A percentile compares a stretch with the other conserved stretches of the same genome.
Evolutionary conservation across 1,284 basidiomycete species (phyloP).

Genomic region (Afroboletus lepidellus): DNA sequence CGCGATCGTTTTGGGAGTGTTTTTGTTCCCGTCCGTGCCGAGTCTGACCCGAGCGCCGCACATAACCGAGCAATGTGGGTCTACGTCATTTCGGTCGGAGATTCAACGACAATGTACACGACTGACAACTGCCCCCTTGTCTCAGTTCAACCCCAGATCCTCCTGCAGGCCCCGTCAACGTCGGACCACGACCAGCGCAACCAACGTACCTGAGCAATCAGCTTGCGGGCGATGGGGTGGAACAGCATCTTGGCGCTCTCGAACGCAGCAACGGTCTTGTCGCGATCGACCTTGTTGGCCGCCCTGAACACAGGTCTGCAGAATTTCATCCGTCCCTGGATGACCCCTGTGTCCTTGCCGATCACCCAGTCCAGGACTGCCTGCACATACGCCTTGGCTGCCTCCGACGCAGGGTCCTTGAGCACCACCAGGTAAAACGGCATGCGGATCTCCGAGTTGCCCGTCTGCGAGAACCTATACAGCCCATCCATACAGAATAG

Average conservation of each 20-base stretch:
- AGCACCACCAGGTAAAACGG: slow-evolving; percentile 70
- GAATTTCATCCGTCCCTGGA: slow-evolving; percentile 84
- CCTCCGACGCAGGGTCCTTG: slow-evolving; percentile 46
- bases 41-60: too few relatives aligned
- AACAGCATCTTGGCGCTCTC: slow-evolving; percentile 53
- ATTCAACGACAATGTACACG: too few relatives aligned
- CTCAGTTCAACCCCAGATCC: slow-evolving; percentile 23
- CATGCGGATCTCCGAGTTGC: slow-evolving; percentile 71
- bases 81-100: too few relatives aligned
- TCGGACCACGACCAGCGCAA: background rate
- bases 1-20: slow-evolving; percentile 6
- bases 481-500: slow-evolving; percentile 53
- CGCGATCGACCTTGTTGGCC: slow-evolving; percentile 55
- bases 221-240: slow-evolving; percentile 73
- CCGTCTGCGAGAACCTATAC: slow-evolving; percentile 53
- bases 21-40: too few relatives aligned
- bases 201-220: slow-evolving; percentile 68
- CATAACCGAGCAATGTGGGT: too few relatives aligned
- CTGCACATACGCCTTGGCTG: slow-evolving; percentile 47
- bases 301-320: slow-evolving; percentile 68
- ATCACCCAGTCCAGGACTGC: slow-evolving; percentile 68
- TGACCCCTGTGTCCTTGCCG: slow-evolving; percentile 56
- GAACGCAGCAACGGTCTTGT: slow-evolving; percentile 66
- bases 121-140: background rate
- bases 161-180: background rate